Evolutionary conservation across 2,329 filamentous ascomycete species (phyloP), one percentile per base, ranked within the genome.

Genomic region (Alternaria sp.): DNA sequence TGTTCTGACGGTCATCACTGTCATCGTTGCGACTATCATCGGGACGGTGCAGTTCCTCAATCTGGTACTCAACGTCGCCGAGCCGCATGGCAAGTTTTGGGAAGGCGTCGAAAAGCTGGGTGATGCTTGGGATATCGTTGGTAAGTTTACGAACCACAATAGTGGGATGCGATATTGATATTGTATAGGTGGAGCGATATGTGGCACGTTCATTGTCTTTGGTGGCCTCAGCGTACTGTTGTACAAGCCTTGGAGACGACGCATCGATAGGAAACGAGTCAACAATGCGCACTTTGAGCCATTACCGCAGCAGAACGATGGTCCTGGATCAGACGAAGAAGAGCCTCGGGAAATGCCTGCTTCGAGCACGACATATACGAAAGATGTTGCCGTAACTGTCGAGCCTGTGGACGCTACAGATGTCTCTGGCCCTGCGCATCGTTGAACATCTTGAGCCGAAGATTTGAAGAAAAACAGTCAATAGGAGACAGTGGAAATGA

Each of bases 31-130:
- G 1, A 85, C 92, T 3, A 89, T 95, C 28, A 96, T 98, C 67
- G 94, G 94, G 23, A 82, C 90, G 14, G 85, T 98, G 24, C 95
- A 99, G 76, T 80, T 97, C 0, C 81, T 98, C 10, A 92, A 88
- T 2, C 82, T 98, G 9, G 83, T 92, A 2, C 81, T 91, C 53
- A 92, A 93, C 69, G 88, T 94, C 0, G 89, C 90, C 0, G 82
- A 90, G 52, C 90, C 91, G 0, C 79, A 84, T 14, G 93, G 92
- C 0, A 77, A 77, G n/a, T 97, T 98, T 77, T 98, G 95, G 95
- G 88, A 96, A 51, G 93, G 93, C 0, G 90, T 98, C 0, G 85
- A 87, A 49, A 85, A 83, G 0, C 49, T 77, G 37, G 73, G 74
- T 1, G 72, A 75, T 34, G 70, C 61, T 17, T 77, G 74, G 74